A percentile compares a stretch with the other conserved stretches of the same genome.
These are phyloP conservation scores for Trichothecium roseum DNA, from an alignment of 2,329 filamentous ascomycete genomes.

Conservation along the genomic window DNA sequence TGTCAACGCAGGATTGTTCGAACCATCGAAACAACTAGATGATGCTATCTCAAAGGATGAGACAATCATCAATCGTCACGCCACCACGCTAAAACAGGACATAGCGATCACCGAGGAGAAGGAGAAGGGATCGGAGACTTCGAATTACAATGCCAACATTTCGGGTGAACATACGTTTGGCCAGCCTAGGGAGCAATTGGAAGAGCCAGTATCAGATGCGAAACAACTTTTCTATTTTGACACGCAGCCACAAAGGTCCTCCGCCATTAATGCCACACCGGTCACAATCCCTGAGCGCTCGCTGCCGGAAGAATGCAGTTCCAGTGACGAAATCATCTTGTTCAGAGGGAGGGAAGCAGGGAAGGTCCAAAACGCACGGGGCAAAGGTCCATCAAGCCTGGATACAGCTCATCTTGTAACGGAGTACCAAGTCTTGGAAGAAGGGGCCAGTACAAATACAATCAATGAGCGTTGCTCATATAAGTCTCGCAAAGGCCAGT, in stretches of 20 bases:
- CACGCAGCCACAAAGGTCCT: slow-evolving; percentile 11
- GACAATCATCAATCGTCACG: too few species aligned
- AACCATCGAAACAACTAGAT: slow-evolving; percentile 35
- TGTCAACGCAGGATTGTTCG: slow-evolving; percentile 40
- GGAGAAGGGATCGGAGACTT: too few species aligned
- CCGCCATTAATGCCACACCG: not conserved
- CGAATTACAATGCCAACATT: not conserved
- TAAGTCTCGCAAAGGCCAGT: slow-evolving; percentile 2
- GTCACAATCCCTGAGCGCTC: slow-evolving; percentile 10
- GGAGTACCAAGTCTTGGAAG: too few species aligned
- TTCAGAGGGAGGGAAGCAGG: slow-evolving; percentile 45
- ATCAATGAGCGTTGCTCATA: slow-evolving; percentile 5
- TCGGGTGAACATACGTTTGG: slow-evolving; percentile 7
- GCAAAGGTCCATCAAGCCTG: too few species aligned
- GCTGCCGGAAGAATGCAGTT: slow-evolving; percentile 22
- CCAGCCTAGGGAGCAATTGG: too few species aligned
- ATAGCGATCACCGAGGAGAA: too few species aligned
- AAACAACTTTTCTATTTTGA: slow-evolving; percentile 25
- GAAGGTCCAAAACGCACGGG: slow-evolving; percentile 9
- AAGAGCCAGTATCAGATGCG: slow-evolving; percentile 1
- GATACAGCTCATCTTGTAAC: too few species aligned
- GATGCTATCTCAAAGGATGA: slow-evolving; percentile 7
- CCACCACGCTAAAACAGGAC: too few species aligned
- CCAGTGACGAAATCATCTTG: slow-evolving; percentile 64
- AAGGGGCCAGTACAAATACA: not conserved